Base-by-base conservation (phyloP, 139 green algal species). In the Coelastrella sp. region DNA sequence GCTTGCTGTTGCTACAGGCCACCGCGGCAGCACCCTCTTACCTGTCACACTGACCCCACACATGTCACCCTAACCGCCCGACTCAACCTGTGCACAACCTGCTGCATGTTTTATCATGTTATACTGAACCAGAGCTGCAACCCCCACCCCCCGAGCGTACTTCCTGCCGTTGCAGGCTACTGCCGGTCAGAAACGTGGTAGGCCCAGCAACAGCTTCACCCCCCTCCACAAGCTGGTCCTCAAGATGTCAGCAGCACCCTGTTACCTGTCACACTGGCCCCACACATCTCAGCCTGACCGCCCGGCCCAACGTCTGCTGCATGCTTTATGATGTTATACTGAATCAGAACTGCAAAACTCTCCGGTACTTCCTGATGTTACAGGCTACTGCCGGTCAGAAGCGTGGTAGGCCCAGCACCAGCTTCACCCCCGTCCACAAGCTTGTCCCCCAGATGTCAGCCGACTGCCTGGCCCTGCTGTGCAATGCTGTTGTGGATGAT, bases 401-500 rank as follows among this genome's bases (percentile, higher is more conserved):
- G 58, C 85, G 85, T 6, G 10, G 16, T 14, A 66, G 20, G 19
- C 87, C 87, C 6, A 58, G 17, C 47, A 57, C 32, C 60, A 86
- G 73, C 68, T 78, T 91, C 54, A 85, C 86, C 0, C 85, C 87
- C 2, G 64, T 92, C 2, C 85, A 92, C 16, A 19, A 57, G 7
- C 93, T 90, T 2, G 22, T 57, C 14, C 93, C 93, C 3, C 90
- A 88, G 8, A 74, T 95, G 54, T 80, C 61, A n/a, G 65, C 85
- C 1, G 8, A 11, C 59, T 93, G 89, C 81, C 85, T 95, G 14
- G 87, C 65, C 0, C 68, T 76, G 16, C 89, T 95, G 58, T 92
- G 93, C 66, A 7, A 2, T 57, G 93, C 91, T 56, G 85, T 95
- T 74, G 32, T 22, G 7, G 74, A 87, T 22, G 89, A 95, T 64